phyloP scores from a whole-genome alignment of 768 basidiomycete genomes.

The Cantharellus cinnabarinus region DNA sequence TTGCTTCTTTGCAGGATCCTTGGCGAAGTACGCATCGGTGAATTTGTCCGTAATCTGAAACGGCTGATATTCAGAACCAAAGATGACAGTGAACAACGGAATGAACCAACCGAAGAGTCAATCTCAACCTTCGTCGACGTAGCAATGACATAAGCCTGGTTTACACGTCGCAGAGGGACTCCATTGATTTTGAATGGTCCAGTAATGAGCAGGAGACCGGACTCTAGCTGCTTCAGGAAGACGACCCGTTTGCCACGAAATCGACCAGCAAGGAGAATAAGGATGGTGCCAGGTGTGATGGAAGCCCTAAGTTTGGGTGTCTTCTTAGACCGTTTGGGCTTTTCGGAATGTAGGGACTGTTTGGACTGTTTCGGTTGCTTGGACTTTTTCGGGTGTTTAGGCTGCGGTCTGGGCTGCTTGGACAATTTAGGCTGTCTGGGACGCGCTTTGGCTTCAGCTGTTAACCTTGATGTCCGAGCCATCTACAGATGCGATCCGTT shows the following conservation, averaged over 20 bases:
- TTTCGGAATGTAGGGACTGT: constrained; percentile 79
- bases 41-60: constrained; percentile 67
- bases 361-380: constrained; percentile 25
- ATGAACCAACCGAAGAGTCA: constrained; percentile 40
- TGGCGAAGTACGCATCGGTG: constrained; percentile 87
- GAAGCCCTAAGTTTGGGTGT: constrained; percentile 59
- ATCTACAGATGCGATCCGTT: too few species aligned
- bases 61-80: constrained; percentile 2
- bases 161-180: constrained; percentile 91
- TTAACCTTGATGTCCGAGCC: too few species aligned
- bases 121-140: constrained; percentile 89
- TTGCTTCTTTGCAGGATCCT: constrained; percentile 44
- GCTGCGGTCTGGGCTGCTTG: too few species aligned
- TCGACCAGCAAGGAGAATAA: constrained; percentile 93
- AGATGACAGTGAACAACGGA: background rate
- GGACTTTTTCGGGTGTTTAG: too few species aligned
- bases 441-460: too few species aligned
- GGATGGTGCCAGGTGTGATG: constrained; percentile 84
- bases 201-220: constrained; percentile 84
- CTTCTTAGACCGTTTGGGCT: constrained; percentile 71
- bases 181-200: constrained; percentile 98
- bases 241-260: constrained; percentile 98
- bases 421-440: too few species aligned
- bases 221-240: constrained; percentile 86
- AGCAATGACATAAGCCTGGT: constrained; percentile 97